Conservation (phyloP, 2,329 filamentous ascomycete species). For the Colletotrichum incanum region DNA sequence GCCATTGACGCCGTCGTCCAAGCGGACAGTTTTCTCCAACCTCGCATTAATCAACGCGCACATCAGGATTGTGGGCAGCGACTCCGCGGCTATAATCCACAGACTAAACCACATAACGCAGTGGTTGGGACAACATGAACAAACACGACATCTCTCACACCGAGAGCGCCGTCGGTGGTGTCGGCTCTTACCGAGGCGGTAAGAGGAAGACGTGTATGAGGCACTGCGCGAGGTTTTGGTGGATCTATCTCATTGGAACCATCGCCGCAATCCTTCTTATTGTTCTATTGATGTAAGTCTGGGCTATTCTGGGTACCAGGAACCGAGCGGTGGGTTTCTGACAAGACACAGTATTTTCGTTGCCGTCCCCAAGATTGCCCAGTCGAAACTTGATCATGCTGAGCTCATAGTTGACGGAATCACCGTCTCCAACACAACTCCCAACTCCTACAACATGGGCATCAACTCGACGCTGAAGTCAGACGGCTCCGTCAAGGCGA, state of each 20-base stretch:
- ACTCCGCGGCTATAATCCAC: not conserved
- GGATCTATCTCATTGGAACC: constrained; percentile 69
- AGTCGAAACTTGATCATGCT: constrained; percentile 69
- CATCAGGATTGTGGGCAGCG: constrained; percentile 8
- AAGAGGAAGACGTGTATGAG: constrained; percentile 59
- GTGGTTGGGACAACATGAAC: constrained; percentile 52
- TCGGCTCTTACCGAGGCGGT: constrained; percentile 30
- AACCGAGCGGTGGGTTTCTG: constrained; percentile 6
- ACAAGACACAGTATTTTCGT: constrained; percentile 66
- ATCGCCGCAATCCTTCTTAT: constrained; percentile 67
- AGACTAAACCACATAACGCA: constrained; percentile 10
- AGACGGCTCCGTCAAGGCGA: constrained; percentile 67
- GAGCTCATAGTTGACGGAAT: constrained; percentile 68
- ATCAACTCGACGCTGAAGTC: constrained; percentile 71
- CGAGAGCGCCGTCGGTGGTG: constrained; percentile 51
- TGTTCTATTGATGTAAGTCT: constrained; percentile 72
- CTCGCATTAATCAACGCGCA: not conserved
- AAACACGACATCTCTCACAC: constrained; percentile 55
- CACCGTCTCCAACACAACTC: constrained; percentile 62
- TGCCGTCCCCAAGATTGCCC: constrained; percentile 70
- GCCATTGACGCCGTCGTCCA: constrained; percentile 21
- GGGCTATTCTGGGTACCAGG: not conserved
- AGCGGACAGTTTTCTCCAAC: constrained; percentile 11
- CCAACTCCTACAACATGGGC: constrained; percentile 63
- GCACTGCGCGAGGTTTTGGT: constrained; percentile 74